Base-by-base conservation (phyloP, 2,329 filamentous ascomycete species). In the Stagonosporopsis rhizophila region DNA sequence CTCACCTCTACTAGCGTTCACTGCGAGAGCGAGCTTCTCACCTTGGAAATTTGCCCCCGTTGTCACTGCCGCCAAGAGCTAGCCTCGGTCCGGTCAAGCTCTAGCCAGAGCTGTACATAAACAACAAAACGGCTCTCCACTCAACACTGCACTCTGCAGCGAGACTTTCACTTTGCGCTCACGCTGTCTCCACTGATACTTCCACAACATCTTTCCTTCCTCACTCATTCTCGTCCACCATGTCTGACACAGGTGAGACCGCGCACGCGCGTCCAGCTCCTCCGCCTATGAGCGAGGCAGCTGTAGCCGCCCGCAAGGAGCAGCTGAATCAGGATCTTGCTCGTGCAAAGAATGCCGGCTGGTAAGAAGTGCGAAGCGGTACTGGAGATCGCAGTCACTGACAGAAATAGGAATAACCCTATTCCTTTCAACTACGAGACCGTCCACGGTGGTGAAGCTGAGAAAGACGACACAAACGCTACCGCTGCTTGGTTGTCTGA, bases 341-440 rank as follows among this genome's bases (percentile, higher is more conserved):
- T 28, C 65, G 60, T 17, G 65, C 66, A 27, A 68, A 69, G n/a
- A 69, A 73, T 4, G 65, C 65, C 7, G 78, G 79, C 12, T 87
- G 85, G 85, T 52, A 32, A 28, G 42, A 32, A 14, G 15, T 19
- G 14, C 23, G 17, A 4, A 30, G 5, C 3, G 2, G 5, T 6
- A 15, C 3, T 9, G 2, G 30, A 5, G 4, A 14, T 3, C 19
- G 30, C 44, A 22, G 20, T n/a, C 25, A 44, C 44, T 56, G 42
- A 56, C 37, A 30, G 1, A 8, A 32, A 17, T 20, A 56, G 53
- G 53, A 76, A 75, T 9, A 66, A 80, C 44, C 77, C 76, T 0
- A 71, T 76, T 2, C 74, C 79, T 0, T 80, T 82, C 64, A 78
- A 86, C 65, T 87, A 87, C 35, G 70, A 77, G 1, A 68, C 70